Evolutionary conservation across 495 filamentous ascomycete species (phyloP).

Genomic region (Aspergillus affinis): DNA sequence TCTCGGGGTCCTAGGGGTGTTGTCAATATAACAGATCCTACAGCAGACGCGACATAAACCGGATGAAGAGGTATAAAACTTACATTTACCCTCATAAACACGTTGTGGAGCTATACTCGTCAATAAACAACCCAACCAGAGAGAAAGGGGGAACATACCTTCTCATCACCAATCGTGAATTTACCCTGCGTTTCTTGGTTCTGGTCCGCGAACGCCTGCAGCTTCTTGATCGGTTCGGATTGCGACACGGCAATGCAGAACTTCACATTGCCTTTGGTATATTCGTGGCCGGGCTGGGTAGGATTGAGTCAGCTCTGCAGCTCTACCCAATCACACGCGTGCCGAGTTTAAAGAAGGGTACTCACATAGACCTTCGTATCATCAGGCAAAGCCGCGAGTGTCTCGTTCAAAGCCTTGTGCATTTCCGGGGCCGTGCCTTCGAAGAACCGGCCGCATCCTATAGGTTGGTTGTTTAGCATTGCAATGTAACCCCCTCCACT

Average conservation of each 20-base stretch:
- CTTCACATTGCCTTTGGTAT: constrained; percentile 91
- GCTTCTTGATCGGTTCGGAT: constrained; percentile 71
- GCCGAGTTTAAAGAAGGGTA: constrained; percentile 14
- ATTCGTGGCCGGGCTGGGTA: constrained; percentile 85
- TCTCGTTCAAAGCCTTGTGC: constrained; percentile 88
- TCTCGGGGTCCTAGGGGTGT: constrained; percentile 65
- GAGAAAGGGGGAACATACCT: constrained; percentile 53
- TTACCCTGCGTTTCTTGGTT: constrained; percentile 91
- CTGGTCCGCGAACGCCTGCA: constrained; percentile 71
- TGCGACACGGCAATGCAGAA: constrained; percentile 75
- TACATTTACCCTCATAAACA: constrained; percentile 90
- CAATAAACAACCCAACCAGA: neutral
- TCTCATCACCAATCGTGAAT: constrained; percentile 97
- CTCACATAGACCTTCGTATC: constrained; percentile 91
- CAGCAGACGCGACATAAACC: too few relatives aligned
- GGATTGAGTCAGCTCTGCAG: neutral
- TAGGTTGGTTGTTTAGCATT: neutral
- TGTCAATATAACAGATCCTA: neutral
- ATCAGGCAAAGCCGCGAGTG: constrained; percentile 75
- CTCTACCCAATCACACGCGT: neutral
- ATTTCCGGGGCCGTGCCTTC: constrained; percentile 89
- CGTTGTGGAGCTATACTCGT: constrained; percentile 75
- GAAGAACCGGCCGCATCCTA: constrained; percentile 96
- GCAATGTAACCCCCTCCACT: neutral
- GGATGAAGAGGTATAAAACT: constrained; percentile 26